Percentiles rank a stretch among this genome's conserved stretches.
phyloP scores from a whole-genome alignment of 2,329 filamentous ascomycete genomes.

The Neonectria coccinea region DNA sequence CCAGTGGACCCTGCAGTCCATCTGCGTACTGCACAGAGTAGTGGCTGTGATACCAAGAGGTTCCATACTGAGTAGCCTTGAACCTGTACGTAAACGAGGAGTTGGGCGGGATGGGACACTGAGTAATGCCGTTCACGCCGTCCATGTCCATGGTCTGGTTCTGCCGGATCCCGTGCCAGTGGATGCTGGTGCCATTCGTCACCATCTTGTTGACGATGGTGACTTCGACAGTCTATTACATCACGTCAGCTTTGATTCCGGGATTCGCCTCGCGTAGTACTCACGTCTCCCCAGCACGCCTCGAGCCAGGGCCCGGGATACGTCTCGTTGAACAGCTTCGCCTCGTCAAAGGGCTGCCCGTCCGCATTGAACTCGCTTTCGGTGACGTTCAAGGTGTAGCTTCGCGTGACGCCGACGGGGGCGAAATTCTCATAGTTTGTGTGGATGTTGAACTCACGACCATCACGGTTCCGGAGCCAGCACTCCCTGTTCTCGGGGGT shows the following conservation, averaged over 20 bases:
- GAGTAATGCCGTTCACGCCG: conserved; percentile 39
- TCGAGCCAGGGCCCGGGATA: conserved; percentile 47
- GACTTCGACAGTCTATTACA: conserved; percentile 31
- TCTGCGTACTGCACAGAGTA: conserved; percentile 42
- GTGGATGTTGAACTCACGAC: conserved; percentile 41
- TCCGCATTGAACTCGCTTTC: conserved; percentile 38
- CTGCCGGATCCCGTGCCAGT: conserved; percentile 42
- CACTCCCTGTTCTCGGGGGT: conserved; percentile 42
- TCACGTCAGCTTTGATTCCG: too few species aligned
- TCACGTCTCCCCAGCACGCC: conserved; percentile 47
- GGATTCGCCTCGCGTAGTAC: not conserved
- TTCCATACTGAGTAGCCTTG: conserved; percentile 38
- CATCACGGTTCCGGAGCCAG: conserved; percentile 43
- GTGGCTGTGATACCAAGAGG: conserved; percentile 42
- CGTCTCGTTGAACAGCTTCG: conserved; percentile 42
- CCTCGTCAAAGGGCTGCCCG: conserved; percentile 35
- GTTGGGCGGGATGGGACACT: conserved; percentile 38
- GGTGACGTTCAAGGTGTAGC: conserved; percentile 38
- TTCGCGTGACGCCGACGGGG: conserved; percentile 35
- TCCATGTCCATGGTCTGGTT: conserved; percentile 39
- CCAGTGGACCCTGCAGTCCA: conserved; percentile 35
- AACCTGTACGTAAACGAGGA: conserved; percentile 36
- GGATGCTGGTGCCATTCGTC: conserved; percentile 38
- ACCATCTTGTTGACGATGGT: conserved; percentile 34
- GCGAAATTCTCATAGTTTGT: conserved; percentile 44